phyloP scores from a whole-genome alignment of 345 rosid species.

The Turritis glabra region DNA sequence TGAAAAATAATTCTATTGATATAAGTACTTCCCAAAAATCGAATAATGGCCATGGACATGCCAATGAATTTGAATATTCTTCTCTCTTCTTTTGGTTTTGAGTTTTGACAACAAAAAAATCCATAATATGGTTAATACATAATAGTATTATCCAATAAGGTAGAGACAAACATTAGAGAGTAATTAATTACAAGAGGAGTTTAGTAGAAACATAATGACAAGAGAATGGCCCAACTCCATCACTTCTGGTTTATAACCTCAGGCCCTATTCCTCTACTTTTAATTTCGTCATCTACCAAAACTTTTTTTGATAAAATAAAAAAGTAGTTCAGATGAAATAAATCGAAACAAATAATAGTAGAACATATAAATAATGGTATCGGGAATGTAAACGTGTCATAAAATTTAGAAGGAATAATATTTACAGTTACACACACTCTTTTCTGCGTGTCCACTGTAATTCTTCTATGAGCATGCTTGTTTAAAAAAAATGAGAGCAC shows the following conservation, averaged over 20 bases:
- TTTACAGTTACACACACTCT: conserved; percentile 10
- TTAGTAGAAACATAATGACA: conserved; percentile 32
- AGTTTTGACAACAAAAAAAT: neutral
- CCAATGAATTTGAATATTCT: neutral
- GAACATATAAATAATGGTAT: neutral
- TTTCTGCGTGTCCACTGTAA: conserved; percentile 17
- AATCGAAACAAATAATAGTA: neutral
- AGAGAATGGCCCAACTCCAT: conserved; percentile 34
- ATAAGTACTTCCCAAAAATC: neutral
- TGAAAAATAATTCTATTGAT: neutral
- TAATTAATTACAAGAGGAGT: conserved; percentile 18
- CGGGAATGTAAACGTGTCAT: conserved; percentile 34
- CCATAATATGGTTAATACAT: neutral
- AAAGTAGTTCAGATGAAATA: conserved; percentile 7
- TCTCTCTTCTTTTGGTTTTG: neutral
- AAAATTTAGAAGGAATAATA: conserved; percentile 2
- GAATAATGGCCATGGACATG: neutral
- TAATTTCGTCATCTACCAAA: conserved; percentile 21
- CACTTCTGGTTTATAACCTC: conserved; percentile 25
- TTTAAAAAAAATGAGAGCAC: neutral
- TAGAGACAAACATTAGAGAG: conserved; percentile 5
- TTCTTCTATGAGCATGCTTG: conserved; percentile 28
- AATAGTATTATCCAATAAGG: neutral
- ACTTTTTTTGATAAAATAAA: neutral
- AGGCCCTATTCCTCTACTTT: conserved; percentile 20